Base-by-base conservation (phyloP, 2,329 filamentous ascomycete species). In the Ilyonectria mors-panacis region DNA sequence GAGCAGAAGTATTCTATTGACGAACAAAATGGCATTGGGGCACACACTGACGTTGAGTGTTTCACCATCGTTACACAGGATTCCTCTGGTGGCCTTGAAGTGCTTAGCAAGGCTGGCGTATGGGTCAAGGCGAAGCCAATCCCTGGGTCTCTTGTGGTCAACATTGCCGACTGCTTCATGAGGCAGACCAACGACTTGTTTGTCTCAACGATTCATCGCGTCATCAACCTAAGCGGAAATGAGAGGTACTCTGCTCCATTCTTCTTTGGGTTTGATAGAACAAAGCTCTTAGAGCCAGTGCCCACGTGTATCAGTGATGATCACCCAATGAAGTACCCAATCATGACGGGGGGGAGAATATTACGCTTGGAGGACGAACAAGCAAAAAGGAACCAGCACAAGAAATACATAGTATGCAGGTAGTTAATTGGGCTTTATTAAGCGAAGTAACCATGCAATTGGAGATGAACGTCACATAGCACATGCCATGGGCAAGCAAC, bases 101-200 rank as follows among this genome's bases (percentile, higher is more conserved):
- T 85, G 0, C 74, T 86, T 8, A 84, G 23, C 26, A 83, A 83
- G 28, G 63, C 80, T 67, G 69, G 79, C 13, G 68, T 82, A 47
- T 87, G 84, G 84, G 75, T 85, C 35, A 76, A 78, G 8, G 83
- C 83, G 0, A 68, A 71, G 4, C 82, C 84, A 2, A 73, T 84
- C 1, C 78, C 79, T 1, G 82, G 79, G 1, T 80, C 84, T 0
- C 80, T 86, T 51, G 84, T 87, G 17, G 83, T 87, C n/a, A 87
- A 87, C 59, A 83, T 87, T 19, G 86, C 81, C 6, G 84, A 87
- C 70, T 85, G 82, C 59, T 73, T 87, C 67, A 85, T 85, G 80
- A 80, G 85, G 17, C 85, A 84, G 77, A 86, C 85, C 1, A 87
- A 87, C 61, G 85, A 83, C 19, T 64, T 76, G 51, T 87, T 85